Evolutionary conservation across 352 stramenopile species (phyloP).

Genomic region (Globisporangium emineosum): DNA sequence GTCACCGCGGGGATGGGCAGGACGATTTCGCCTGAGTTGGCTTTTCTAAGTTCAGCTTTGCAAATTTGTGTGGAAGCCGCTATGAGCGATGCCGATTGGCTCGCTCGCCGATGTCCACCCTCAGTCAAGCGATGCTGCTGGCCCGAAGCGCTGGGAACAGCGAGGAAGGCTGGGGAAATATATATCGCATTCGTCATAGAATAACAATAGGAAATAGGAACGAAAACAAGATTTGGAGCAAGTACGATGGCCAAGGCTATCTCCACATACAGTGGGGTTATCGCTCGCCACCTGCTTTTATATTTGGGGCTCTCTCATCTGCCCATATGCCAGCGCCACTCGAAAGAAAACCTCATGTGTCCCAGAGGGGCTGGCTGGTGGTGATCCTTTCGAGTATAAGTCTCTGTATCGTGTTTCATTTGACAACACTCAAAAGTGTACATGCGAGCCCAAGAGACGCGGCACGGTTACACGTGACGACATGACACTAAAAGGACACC

Average conservation of each 20-base stretch:
- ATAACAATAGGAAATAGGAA: neutral
- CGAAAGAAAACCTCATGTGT: neutral
- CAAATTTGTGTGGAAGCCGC: conserved; percentile 8
- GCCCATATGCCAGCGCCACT: neutral
- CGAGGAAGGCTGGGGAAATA: neutral
- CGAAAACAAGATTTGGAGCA: too few species aligned
- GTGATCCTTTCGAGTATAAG: too few species aligned
- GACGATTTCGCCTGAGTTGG: neutral
- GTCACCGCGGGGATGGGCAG: neutral
- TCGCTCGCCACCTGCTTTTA: neutral
- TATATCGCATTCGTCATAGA: neutral
- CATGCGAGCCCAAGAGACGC: neutral
- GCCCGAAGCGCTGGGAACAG: conserved; percentile 2
- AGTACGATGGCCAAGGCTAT: too few species aligned
- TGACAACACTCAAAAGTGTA: neutral
- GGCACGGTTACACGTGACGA: neutral
- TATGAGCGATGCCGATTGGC: conserved; percentile 1
- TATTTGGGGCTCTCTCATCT: too few species aligned
- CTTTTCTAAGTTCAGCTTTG: neutral
- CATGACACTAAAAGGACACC: neutral
- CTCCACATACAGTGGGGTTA: too few species aligned
- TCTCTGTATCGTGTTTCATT: neutral
- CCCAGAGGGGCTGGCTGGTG: neutral
- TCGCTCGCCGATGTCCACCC: conserved; percentile 9
- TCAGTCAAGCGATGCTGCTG: conserved; percentile 1